phyloP scores from a whole-genome alignment of 140 eudicot genomes.

The Ambrosia hybrid region DNA sequence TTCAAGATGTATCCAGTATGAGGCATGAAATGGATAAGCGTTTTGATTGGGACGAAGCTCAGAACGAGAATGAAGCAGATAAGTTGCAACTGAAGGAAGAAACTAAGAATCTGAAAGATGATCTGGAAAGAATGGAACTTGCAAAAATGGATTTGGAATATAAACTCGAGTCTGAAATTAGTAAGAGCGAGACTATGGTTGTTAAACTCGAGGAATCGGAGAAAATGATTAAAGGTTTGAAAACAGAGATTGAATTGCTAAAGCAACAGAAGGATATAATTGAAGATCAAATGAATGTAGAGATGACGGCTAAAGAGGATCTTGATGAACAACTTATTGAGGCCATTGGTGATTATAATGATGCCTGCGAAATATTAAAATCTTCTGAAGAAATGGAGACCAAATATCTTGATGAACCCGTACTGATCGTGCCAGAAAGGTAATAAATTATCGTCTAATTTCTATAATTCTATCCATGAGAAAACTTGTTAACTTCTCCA shows the following conservation, averaged over 20 bases:
- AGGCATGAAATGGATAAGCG: conserved; percentile 57
- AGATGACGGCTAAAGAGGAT: conserved; percentile 44
- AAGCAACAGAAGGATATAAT: conserved; percentile 40
- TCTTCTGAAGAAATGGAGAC: conserved; percentile 41
- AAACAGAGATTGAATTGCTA: conserved; percentile 45
- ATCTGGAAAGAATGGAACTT: conserved; percentile 32
- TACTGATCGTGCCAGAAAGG: conserved; percentile 48
- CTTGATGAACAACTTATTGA: conserved; percentile 54
- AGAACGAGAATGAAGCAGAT: conserved; percentile 53
- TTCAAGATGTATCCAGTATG: conserved; percentile 92
- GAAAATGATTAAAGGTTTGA: conserved; percentile 34
- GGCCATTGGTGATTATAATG: conserved; percentile 43
- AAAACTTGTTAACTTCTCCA: not conserved
- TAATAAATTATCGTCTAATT: conserved; percentile 17
- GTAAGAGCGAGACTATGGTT: conserved; percentile 31
- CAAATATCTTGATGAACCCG: conserved; percentile 28
- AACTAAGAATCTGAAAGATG: conserved; percentile 32
- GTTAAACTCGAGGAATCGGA: conserved; percentile 49
- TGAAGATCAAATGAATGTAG: conserved; percentile 44
- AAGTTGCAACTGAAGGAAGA: conserved; percentile 40
- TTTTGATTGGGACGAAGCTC: conserved; percentile 79
- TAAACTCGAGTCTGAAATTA: conserved; percentile 29
- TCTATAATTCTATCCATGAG: not conserved
- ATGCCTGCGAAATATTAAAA: conserved; percentile 32
- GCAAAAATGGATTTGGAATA: conserved; percentile 40